Evolutionary conservation across 2,329 filamentous ascomycete species (phyloP).

Genomic region (Aspergillus fischeri): DNA sequence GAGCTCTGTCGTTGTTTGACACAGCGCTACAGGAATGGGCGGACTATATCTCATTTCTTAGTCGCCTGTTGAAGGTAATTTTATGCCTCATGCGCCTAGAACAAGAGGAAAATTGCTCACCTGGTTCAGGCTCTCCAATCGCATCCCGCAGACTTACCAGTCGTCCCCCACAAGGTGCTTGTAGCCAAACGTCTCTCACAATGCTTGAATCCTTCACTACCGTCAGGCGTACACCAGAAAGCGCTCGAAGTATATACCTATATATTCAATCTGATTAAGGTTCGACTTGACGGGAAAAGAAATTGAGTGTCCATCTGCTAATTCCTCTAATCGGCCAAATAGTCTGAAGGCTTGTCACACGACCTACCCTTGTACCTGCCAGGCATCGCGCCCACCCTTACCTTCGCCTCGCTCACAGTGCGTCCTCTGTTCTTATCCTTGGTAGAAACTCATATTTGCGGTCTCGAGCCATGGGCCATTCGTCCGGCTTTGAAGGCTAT

Average conservation of each 20-base stretch:
- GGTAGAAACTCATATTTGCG: constrained; percentile 74
- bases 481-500: constrained; percentile 87
- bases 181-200: constrained; percentile 91
- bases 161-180: constrained; percentile 74
- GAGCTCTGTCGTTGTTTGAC: constrained; percentile 85
- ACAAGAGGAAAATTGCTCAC: background rate
- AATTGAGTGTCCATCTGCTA: constrained; percentile 5
- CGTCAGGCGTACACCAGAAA: constrained; percentile 96
- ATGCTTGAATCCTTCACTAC: constrained; percentile 87
- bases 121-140: constrained; percentile 72
- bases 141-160: constrained; percentile 65
- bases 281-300: constrained; percentile 29
- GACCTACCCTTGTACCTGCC: constrained; percentile 87
- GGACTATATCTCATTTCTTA: constrained; percentile 97
- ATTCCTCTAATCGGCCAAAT: constrained; percentile 14
- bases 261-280: constrained; percentile 81
- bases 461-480: constrained; percentile 65
- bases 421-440: constrained; percentile 80
- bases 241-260: constrained; percentile 89
- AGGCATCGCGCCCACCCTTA: constrained; percentile 80
- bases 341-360: constrained; percentile 68
- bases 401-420: constrained; percentile 90
- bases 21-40: constrained; percentile 96
- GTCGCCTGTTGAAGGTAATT: constrained; percentile 77
- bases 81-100: background rate